Evolutionary conservation across 2,329 filamentous ascomycete genomes (phyloP).

Genomic region (Aspergillus texensis): DNA sequence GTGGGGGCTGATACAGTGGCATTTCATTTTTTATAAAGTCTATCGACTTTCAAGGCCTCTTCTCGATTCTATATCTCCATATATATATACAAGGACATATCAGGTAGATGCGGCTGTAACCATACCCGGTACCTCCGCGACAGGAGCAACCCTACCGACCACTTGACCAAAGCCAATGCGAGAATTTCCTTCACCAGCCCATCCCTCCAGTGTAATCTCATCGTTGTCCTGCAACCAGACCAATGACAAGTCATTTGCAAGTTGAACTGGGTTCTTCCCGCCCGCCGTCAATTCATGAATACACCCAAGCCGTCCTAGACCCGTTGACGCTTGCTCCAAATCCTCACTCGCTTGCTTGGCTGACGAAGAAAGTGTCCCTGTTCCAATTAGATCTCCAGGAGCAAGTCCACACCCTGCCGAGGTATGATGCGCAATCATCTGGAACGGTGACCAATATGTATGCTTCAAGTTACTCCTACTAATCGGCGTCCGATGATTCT

Average conservation of each 20-base stretch:
- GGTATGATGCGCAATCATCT: conserved; percentile 35
- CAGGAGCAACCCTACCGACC: not conserved
- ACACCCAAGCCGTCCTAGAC: not conserved
- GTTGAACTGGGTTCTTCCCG: not conserved
- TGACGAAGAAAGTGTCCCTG: conserved; percentile 28
- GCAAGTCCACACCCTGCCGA: conserved; percentile 30
- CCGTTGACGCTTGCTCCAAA: not conserved
- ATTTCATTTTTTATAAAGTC: too few relatives aligned
- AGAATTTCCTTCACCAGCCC: not conserved
- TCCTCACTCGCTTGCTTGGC: not conserved
- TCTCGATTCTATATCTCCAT: not conserved
- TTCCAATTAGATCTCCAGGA: conserved; percentile 36
- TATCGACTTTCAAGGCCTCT: too few relatives aligned
- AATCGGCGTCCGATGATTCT: not conserved
- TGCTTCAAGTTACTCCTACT: conserved; percentile 20
- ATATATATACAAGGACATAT: not conserved
- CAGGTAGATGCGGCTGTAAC: not conserved
- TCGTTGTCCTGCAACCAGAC: not conserved
- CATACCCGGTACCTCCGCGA: not conserved
- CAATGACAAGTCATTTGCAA: not conserved
- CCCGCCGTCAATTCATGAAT: not conserved
- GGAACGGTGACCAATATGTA: conserved; percentile 33
- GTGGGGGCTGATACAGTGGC: too few relatives aligned
- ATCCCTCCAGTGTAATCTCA: not conserved
- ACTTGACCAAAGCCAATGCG: not conserved